Percentiles rank a stretch among this genome's conserved stretches.
These are phyloP conservation scores for Carex littledalei DNA, from an alignment of 176 grass and related monocot genomes.

Conservation along the genomic window DNA sequence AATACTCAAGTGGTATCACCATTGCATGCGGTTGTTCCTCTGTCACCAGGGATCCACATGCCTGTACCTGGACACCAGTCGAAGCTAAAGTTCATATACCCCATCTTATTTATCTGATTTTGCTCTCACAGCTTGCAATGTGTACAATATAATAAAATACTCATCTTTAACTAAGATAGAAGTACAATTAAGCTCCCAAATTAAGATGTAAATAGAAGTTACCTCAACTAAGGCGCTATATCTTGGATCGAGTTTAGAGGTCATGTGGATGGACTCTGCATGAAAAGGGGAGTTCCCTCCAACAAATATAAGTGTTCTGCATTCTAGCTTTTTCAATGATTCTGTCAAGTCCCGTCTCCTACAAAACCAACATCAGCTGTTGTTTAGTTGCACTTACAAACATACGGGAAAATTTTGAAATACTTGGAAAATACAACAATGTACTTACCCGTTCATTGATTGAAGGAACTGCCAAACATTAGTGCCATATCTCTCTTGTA, in stretches of 20 bases:
- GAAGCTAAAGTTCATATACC: constrained; percentile 4
- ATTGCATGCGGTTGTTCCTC: constrained; percentile 95
- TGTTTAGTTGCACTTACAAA: not conserved
- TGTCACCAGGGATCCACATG: constrained; percentile 74
- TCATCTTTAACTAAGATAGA: not conserved
- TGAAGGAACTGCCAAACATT: constrained; percentile 92
- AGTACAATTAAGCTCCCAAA: not conserved
- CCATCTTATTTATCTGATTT: not conserved
- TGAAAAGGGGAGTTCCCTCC: constrained; percentile 83
- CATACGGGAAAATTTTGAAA: not conserved
- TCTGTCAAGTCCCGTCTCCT: constrained; percentile 79
- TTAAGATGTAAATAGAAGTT: constrained; percentile 6
- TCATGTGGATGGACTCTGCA: constrained; percentile 68
- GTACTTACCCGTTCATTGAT: constrained; percentile 59
- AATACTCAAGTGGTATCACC: constrained; percentile 90
- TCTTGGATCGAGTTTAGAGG: constrained; percentile 64
- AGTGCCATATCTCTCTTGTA: constrained; percentile 63
- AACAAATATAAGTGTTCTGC: constrained; percentile 84
- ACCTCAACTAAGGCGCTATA: constrained; percentile 91
- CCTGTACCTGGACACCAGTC: constrained; percentile 61
- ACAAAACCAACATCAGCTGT: not conserved
- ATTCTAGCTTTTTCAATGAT: constrained; percentile 71
- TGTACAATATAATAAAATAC: not conserved
- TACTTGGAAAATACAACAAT: not conserved
- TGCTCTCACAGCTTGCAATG: not conserved